A percentile compares a stretch with the other conserved stretches of the same genome.
Conservation (phyloP, 1,284 basidiomycete species). For the Meira nashicola region DNA sequence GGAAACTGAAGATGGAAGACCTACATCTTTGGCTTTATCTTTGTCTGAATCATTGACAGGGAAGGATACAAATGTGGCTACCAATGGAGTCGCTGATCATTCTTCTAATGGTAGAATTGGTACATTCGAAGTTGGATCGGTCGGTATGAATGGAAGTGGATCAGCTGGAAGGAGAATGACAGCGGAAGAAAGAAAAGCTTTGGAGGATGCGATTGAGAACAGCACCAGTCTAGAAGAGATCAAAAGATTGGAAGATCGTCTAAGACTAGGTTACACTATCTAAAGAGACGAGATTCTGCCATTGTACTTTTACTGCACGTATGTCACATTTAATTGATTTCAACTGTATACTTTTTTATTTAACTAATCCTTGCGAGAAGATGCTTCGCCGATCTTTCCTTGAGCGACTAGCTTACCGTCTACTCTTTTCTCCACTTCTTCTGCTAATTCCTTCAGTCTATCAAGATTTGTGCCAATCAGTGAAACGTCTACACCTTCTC, state of each 20-base stretch:
- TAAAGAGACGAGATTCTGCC: too few species aligned
- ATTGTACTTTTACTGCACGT: not conserved
- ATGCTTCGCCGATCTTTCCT: slow-evolving; percentile 53
- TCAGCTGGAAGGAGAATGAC: slow-evolving; percentile 72
- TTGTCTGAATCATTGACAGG: slow-evolving; percentile 61
- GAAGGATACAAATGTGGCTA: slow-evolving; percentile 64
- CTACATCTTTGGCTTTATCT: slow-evolving; percentile 55
- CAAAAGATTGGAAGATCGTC: slow-evolving; percentile 41
- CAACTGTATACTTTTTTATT: not conserved
- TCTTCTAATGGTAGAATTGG: slow-evolving; percentile 53
- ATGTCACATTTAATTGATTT: too few species aligned
- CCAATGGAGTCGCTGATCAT: slow-evolving; percentile 60
- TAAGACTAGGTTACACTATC: slow-evolving; percentile 37
- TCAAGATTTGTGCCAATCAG: slow-evolving; percentile 65
- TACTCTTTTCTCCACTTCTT: slow-evolving; percentile 56
- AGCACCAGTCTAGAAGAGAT: slow-evolving; percentile 75
- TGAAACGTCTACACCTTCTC: slow-evolving; percentile 65
- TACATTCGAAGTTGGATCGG: slow-evolving; percentile 56
- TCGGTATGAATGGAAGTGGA: slow-evolving; percentile 18
- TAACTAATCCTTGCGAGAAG: slow-evolving; percentile 31
- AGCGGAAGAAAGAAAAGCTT: slow-evolving; percentile 81
- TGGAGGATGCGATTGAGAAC: slow-evolving; percentile 81
- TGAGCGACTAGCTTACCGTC: slow-evolving; percentile 57
- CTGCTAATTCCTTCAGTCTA: slow-evolving; percentile 19
- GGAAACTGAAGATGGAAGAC: slow-evolving; percentile 36